phyloP scores from a whole-genome alignment of 2,329 filamentous ascomycete species.

The Penicillium nordicum region DNA sequence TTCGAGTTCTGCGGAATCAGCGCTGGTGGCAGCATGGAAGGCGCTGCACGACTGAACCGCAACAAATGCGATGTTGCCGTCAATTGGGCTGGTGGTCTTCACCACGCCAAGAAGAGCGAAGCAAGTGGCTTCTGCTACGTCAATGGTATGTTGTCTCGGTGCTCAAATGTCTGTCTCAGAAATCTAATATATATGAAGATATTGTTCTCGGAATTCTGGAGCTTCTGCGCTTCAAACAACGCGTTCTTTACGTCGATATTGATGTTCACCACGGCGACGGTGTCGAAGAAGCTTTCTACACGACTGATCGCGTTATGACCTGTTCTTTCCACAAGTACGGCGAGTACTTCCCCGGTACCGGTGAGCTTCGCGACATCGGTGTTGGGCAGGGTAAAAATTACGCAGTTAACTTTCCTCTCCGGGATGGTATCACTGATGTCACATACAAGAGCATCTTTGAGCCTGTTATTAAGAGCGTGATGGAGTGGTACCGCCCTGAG shows the following conservation, averaged over 20 bases:
- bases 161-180: background rate
- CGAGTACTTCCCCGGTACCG: constrained; percentile 69
- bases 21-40: constrained; percentile 68
- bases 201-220: constrained; percentile 66
- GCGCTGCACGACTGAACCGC: constrained; percentile 63
- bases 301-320: constrained; percentile 69
- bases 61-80: constrained; percentile 65
- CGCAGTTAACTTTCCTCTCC: constrained; percentile 65
- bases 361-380: constrained; percentile 65
- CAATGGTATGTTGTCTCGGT: constrained; percentile 56
- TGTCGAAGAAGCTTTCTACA: constrained; percentile 69
- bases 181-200: constrained; percentile 43
- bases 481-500: constrained; percentile 66
- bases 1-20: constrained; percentile 70
- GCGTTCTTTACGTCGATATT: constrained; percentile 65
- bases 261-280: constrained; percentile 67
- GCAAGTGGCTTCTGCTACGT: constrained; percentile 98
- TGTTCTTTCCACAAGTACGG: constrained; percentile 71
- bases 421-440: constrained; percentile 65
- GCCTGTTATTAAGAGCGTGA: constrained; percentile 63
- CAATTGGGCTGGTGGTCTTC: constrained; percentile 93
- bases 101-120: constrained; percentile 93
- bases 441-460: constrained; percentile 68
- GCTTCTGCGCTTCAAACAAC: constrained; percentile 60
- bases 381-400: constrained; percentile 66